Base-by-base conservation (phyloP, 2,329 filamentous ascomycete species). In the Thyridium curvatum region DNA sequence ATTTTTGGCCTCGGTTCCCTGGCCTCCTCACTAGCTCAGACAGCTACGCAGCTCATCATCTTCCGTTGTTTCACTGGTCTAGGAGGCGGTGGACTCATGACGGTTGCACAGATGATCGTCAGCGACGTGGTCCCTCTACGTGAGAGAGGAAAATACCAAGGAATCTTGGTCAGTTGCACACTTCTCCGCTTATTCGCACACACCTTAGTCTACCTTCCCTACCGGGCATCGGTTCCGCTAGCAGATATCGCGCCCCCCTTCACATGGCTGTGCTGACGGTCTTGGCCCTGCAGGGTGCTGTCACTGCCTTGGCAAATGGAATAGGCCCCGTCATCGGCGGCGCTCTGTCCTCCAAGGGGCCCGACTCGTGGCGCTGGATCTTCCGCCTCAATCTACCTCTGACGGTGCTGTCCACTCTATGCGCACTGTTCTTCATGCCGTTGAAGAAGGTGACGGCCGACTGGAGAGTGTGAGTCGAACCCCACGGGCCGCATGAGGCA, bases 371-470 rank as follows among this genome's bases (percentile, higher is more conserved):
- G 65, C 60, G 71, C 18, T 74, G 71, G 68, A 73, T 74, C 37
- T 74, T 74, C 43, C 62, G 69, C 6, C 51, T 79, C 18, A 77
- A 76, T 32, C 49, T 78, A 6, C 74, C 72, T 0, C 52, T 78
- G 16, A 73, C 71, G 0, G 58, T 62, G 0, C 41, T 77, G 1
- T 66, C 69, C 0, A 71, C 68, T 0, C 32, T 61, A 0, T 64
- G 61, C 21, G 68, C 75, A 10, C 39, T 76, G 0, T 74, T 74
- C 47, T 71, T 75, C 47, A 77, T 78, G 73, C 74, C 73, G 0
- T 47, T 78, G 31, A 72, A 72, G 32, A 71, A 68, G 35, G 71
- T 77, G 0, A 56, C 69, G 14, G 73, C 71, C 0, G 60, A 72
- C 29, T 77, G 74, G 70, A 63, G 53, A 46, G 14, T 62, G 63